Evolutionary conservation across 1,284 basidiomycete species (phyloP).

Genomic region (Cryptococcus sp.): DNA sequence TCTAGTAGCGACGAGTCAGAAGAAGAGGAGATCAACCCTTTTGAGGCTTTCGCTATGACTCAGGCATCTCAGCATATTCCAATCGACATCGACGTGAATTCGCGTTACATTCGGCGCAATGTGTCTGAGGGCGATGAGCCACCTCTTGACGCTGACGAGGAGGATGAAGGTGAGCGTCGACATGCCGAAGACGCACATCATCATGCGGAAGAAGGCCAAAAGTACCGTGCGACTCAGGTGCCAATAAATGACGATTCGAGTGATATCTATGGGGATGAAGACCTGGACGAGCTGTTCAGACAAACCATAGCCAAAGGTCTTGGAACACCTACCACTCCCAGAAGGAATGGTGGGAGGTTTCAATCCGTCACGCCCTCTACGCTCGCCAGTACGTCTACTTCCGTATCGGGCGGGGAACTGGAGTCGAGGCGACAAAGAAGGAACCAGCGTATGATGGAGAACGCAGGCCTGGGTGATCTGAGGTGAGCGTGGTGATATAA

Average conservation of each 20-base stretch:
- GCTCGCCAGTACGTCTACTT: slow-evolving; percentile 12
- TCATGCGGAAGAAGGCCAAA: slow-evolving; percentile 36
- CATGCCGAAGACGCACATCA: slow-evolving; percentile 34
- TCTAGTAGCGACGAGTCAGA: slow-evolving; percentile 18
- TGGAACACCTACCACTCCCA: slow-evolving; percentile 24
- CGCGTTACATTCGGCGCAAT: slow-evolving; percentile 40
- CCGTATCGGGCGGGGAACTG: slow-evolving; percentile 2
- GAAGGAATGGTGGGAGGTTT: slow-evolving; percentile 9
- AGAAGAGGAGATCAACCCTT: slow-evolving; percentile 44
- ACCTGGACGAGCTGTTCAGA: slow-evolving; percentile 37
- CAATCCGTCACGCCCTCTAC: slow-evolving; percentile 22
- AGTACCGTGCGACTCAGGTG: slow-evolving; percentile 43
- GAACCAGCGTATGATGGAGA: slow-evolving; percentile 27
- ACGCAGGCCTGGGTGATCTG: slow-evolving; percentile 49
- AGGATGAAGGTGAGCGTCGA: slow-evolving; percentile 30
- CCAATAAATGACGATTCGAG: slow-evolving; percentile 24
- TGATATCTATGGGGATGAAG: slow-evolving; percentile 36
- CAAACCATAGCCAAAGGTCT: slow-evolving; percentile 28
- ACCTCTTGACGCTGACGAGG: slow-evolving; percentile 34
- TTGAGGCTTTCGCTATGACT: slow-evolving; percentile 38
- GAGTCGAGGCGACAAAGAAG: slow-evolving; percentile 20
- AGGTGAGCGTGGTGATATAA: slow-evolving; percentile 24
- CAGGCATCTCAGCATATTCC: slow-evolving; percentile 36
- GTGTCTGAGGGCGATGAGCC: slow-evolving; percentile 26
- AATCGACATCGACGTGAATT: slow-evolving; percentile 47